phyloP scores from a whole-genome alignment of 257 asterid species.

The Anisodus tanguticus region DNA sequence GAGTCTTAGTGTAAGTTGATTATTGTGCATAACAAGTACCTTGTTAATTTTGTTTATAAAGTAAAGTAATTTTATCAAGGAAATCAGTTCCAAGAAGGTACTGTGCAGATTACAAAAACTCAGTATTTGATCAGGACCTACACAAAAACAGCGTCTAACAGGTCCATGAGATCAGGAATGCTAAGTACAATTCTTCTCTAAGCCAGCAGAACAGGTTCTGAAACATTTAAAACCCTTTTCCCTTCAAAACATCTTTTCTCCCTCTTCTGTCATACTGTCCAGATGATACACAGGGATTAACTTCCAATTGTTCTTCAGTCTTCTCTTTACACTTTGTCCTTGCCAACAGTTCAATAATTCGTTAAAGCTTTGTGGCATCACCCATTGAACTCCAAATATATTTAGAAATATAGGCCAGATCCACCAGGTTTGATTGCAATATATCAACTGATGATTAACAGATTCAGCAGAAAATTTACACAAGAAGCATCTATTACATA shows the following conservation, averaged over 20 bases:
- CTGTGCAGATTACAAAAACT: background rate
- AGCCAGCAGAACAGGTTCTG: constrained; percentile 1
- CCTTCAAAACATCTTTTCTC: background rate
- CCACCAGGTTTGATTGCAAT: background rate
- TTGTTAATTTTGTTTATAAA: background rate
- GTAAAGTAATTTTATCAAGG: background rate
- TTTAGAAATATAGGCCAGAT: constrained; percentile 2
- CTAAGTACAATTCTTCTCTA: background rate
- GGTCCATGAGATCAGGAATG: constrained; percentile 12
- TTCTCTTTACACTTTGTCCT: constrained; percentile 12
- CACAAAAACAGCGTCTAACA: background rate
- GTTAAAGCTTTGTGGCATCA: constrained; percentile 7
- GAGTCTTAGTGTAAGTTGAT: background rate
- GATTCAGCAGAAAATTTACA: background rate
- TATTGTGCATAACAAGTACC: background rate
- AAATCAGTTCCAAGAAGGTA: constrained; percentile 18
- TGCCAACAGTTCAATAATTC: background rate
- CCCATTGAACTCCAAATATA: constrained; percentile 6
- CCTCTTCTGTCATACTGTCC: constrained; percentile 20
- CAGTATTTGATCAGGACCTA: background rate
- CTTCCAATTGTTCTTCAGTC: background rate
- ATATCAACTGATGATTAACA: constrained; percentile 1
- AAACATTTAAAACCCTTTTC: background rate
- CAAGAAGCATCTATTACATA: background rate
- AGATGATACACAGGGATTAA: background rate